Conservation (phyloP, 176 grass and related monocot species). For the Aegilops tauschii region DNA sequence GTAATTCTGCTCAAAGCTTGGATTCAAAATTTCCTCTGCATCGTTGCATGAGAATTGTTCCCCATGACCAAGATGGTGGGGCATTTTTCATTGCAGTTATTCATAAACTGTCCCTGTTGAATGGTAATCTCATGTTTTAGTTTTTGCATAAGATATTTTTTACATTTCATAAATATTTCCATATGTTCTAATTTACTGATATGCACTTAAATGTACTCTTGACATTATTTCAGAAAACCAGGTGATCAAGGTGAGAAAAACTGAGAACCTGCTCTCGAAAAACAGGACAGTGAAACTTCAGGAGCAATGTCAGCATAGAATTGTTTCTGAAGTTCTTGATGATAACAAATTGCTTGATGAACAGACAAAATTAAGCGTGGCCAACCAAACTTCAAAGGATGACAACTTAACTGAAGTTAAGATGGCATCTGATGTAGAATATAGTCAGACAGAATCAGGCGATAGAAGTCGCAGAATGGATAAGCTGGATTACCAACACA, state of each 20-base stretch:
- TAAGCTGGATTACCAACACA: constrained; percentile 38
- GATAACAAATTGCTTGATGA: constrained; percentile 19
- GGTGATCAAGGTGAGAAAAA: constrained; percentile 27
- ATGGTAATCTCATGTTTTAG: constrained; percentile 41
- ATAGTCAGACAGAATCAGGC: constrained; percentile 20
- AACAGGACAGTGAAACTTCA: constrained; percentile 17
- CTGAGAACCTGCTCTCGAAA: constrained; percentile 7
- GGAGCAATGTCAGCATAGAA: constrained; percentile 23
- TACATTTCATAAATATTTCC: constrained; percentile 8
- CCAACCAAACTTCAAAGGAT: not conserved
- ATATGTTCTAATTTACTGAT: not conserved
- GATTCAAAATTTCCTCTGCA: constrained; percentile 65
- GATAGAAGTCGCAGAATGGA: constrained; percentile 22
- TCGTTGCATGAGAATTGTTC: constrained; percentile 89
- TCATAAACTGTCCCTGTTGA: constrained; percentile 59
- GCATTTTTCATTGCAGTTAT: constrained; percentile 97
- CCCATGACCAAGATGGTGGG: constrained; percentile 86
- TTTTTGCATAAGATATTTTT: not conserved
- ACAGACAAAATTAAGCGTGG: not conserved
- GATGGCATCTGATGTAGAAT: constrained; percentile 32
- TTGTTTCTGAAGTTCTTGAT: constrained; percentile 33
- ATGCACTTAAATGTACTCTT: constrained; percentile 1
- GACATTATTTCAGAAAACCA: constrained; percentile 40
- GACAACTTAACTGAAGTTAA: constrained; percentile 22
- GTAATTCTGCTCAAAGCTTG: not conserved